phyloP scores from a whole-genome alignment of 148 eudicot species.

The Rhododendron ferrugineum region DNA sequence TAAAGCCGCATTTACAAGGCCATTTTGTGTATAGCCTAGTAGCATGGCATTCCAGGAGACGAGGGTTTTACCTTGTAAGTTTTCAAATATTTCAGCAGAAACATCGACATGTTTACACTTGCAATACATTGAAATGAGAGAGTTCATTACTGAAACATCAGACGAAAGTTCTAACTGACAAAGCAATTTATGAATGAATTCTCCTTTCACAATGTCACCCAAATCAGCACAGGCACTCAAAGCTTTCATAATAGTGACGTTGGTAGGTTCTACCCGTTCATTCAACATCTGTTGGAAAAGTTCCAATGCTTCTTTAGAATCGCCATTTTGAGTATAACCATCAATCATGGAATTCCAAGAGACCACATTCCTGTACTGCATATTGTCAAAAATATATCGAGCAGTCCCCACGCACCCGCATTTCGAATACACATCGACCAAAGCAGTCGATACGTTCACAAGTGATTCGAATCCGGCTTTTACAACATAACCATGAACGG shows the following conservation, averaged over 20 bases:
- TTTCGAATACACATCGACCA: constrained; percentile 76
- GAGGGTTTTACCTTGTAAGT: constrained; percentile 44
- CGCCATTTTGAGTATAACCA: constrained; percentile 60
- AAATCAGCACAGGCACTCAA: constrained; percentile 63
- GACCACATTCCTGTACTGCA: constrained; percentile 54
- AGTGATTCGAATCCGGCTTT: constrained; percentile 41
- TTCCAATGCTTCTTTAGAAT: constrained; percentile 50
- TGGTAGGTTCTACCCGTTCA: constrained; percentile 60
- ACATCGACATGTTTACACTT: constrained; percentile 64
- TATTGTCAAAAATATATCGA: constrained; percentile 50
- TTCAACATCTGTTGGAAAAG: constrained; percentile 64
- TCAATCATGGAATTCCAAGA: constrained; percentile 88
- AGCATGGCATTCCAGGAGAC: constrained; percentile 94
- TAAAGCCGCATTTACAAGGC: constrained; percentile 49
- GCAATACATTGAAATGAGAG: constrained; percentile 80
- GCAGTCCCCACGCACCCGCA: constrained; percentile 54
- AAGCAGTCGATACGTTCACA: constrained; percentile 69
- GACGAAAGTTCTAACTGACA: constrained; percentile 33
- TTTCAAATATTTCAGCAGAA: constrained; percentile 51
- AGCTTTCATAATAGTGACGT: constrained; percentile 71
- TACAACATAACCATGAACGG: constrained; percentile 58
- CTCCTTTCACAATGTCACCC: constrained; percentile 57
- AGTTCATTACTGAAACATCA: constrained; percentile 62
- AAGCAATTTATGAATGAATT: constrained; percentile 37
- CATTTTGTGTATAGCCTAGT: constrained; percentile 72